These are phyloP conservation scores for Salvia splendens DNA, from an alignment of 257 asterid genomes.

Conservation along the genomic window DNA sequence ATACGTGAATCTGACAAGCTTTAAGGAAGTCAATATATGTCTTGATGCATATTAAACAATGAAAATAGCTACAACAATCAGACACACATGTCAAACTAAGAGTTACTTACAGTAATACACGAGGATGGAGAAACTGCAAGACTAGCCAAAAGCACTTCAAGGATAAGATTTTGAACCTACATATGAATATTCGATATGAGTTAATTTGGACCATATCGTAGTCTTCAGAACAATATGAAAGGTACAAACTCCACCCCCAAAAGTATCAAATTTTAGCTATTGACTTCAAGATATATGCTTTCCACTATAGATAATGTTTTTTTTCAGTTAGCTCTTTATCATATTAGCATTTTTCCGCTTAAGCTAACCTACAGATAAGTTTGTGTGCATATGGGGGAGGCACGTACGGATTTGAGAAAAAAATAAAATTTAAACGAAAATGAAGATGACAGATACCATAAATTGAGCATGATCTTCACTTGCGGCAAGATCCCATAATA, in stretches of 20 bases:
- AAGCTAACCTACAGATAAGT: constrained; percentile 4
- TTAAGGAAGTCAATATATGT: constrained; percentile 9
- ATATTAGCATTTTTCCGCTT: constrained; percentile 4
- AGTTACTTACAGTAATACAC: constrained; percentile 64
- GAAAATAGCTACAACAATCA: constrained; percentile 16
- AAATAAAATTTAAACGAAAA: constrained; percentile 18
- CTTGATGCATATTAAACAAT: constrained; percentile 8
- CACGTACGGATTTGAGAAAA: constrained; percentile 2
- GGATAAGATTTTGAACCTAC: constrained; percentile 82
- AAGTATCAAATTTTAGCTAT: background rate
- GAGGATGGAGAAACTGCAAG: constrained; percentile 63
- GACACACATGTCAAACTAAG: constrained; percentile 10
- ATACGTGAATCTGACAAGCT: constrained; percentile 4
- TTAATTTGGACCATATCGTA: constrained; percentile 15
- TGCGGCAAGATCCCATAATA: constrained; percentile 96
- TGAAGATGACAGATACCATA: constrained; percentile 56
- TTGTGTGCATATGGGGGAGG: too few relatives aligned
- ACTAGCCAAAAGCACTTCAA: constrained; percentile 86
- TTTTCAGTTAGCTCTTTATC: background rate
- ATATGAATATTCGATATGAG: constrained; percentile 16
- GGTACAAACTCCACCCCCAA: background rate
- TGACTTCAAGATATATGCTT: background rate
- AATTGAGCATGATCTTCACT: constrained; percentile 82
- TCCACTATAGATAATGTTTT: background rate
- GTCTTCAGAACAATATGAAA: constrained; percentile 15